These are phyloP conservation scores for Tephrocybe sp. DNA, from an alignment of 768 basidiomycete genomes.

Conservation along the genomic window DNA sequence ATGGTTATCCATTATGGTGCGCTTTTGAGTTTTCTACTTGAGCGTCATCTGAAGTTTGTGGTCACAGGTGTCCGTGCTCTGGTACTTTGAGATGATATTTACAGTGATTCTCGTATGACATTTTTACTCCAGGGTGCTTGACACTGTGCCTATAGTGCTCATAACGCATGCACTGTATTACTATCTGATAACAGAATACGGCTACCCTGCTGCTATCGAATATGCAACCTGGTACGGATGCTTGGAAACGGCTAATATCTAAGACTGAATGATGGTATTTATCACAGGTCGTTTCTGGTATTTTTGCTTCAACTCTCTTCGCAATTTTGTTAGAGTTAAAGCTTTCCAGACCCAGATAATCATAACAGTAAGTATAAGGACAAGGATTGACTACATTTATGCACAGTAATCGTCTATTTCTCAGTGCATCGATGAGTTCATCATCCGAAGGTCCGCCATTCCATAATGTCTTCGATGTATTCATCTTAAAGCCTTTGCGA, in stretches of 20 bases:
- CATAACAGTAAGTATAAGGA: background rate
- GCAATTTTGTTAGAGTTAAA: too few relatives aligned
- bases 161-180: slow-evolving; percentile 12
- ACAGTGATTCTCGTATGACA: background rate
- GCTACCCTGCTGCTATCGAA: background rate
- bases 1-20: background rate
- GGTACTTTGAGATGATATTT: background rate
- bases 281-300: slow-evolving; percentile 1
- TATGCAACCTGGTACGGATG: slow-evolving; percentile 6
- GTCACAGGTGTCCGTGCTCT: background rate
- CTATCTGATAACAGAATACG: slow-evolving; percentile 10
- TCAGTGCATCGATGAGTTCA: background rate
- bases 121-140: slow-evolving; percentile 29
- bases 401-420: background rate
- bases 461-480: too few relatives aligned
- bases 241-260: background rate
- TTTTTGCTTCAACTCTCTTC: background rate
- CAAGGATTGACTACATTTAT: background rate
- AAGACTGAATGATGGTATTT: background rate
- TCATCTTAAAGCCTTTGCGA: too few relatives aligned
- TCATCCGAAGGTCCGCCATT: background rate
- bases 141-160: slow-evolving; percentile 5
- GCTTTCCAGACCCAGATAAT: background rate
- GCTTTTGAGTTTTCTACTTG: background rate
- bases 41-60: background rate